Conservation (phyloP, 176 grass and related monocot species). For the Hordeum marinum region DNA sequence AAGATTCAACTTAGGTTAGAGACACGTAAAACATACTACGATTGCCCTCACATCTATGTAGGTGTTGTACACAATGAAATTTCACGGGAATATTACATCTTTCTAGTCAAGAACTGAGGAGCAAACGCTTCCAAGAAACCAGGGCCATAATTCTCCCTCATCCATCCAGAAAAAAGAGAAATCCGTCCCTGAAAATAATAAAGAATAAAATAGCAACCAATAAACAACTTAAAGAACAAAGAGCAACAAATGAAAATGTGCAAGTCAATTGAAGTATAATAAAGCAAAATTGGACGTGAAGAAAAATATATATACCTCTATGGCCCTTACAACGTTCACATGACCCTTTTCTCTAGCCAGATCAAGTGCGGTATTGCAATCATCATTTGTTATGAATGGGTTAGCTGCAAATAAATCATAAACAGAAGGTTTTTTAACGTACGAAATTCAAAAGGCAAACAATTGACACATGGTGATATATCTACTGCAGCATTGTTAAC, state of each 20-base stretch:
- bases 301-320: slow-evolving; percentile 60
- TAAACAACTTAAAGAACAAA: background rate
- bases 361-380: slow-evolving; percentile 91
- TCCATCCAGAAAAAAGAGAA: slow-evolving; percentile 82
- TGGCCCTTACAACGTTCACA: slow-evolving; percentile 75
- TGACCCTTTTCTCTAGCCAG: slow-evolving; percentile 93
- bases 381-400: slow-evolving; percentile 82
- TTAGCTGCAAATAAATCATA: slow-evolving; percentile 52
- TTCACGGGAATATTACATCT: slow-evolving; percentile 44
- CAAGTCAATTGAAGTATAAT: background rate
- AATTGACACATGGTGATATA: background rate
- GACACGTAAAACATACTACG: background rate
- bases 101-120: slow-evolving; percentile 76
- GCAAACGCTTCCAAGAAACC: slow-evolving; percentile 85
- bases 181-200: slow-evolving; percentile 50
- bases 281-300: background rate
- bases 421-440: background rate
- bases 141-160: slow-evolving; percentile 83
- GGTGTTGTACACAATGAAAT: background rate
- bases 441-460: background rate
- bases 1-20: slow-evolving; percentile 6
- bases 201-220: slow-evolving; percentile 12
- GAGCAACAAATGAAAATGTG: background rate
- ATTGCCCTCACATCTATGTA: slow-evolving; percentile 1
- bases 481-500: slow-evolving; percentile 14